These are phyloP conservation scores for Lasiodiplodia gonubiensis DNA, from an alignment of 2,329 filamentous ascomycete genomes.

Conservation along the genomic window DNA sequence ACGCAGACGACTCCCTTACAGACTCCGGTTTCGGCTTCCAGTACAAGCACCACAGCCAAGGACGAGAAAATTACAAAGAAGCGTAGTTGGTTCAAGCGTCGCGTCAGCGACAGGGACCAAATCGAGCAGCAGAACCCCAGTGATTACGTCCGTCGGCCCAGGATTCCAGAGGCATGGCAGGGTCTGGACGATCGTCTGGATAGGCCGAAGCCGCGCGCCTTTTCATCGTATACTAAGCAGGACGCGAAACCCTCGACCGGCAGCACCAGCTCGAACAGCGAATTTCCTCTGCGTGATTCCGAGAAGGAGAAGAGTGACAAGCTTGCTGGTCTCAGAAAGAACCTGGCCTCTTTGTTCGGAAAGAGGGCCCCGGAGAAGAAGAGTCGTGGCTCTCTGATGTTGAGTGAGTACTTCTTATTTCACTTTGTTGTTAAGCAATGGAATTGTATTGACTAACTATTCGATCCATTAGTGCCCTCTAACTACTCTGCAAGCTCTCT, in stretches of 20 bases:
- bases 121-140: conserved; percentile 40
- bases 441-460: not conserved
- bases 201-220: conserved; percentile 27
- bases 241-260: conserved; percentile 35
- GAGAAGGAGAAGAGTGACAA: conserved; percentile 44
- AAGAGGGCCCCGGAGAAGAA: conserved; percentile 53
- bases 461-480: conserved; percentile 29
- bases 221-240: conserved; percentile 30
- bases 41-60: conserved; percentile 28
- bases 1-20: conserved; percentile 11
- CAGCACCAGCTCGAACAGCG: conserved; percentile 39
- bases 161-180: conserved; percentile 44
- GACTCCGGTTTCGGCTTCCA: not conserved
- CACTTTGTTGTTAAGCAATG: no score
- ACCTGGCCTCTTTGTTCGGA: conserved; percentile 60
- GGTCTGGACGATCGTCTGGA: conserved; percentile 45
- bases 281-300: conserved; percentile 50
- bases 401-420: not conserved
- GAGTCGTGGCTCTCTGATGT: conserved; percentile 46
- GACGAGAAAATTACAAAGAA: conserved; percentile 47
- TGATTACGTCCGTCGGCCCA: conserved; percentile 5
- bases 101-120: conserved; percentile 41
- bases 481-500: conserved; percentile 39
- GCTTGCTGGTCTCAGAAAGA: conserved; percentile 38
- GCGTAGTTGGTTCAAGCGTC: conserved; percentile 54